Evolutionary conservation across 306 rosid genomes (phyloP), one percentile per base, ranked within the genome.

Genomic region (Acacia crassicarpa): DNA sequence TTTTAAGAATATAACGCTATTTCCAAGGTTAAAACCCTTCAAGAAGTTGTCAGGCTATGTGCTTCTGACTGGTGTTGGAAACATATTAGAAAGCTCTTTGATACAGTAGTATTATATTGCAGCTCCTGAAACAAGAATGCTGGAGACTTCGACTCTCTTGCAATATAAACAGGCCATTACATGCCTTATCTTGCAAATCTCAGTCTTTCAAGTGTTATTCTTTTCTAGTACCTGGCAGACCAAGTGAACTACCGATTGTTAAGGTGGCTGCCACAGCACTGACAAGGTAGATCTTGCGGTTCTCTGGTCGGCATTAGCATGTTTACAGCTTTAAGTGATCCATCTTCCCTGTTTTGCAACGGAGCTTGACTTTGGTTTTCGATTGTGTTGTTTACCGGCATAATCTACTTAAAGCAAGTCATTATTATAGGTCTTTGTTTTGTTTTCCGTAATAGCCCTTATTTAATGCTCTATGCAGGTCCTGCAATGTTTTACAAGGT

Each of bases 191-290:
- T 72, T 74, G 72, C 84, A 90, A 89, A 87, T 78, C 78, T 82
- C 81, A 83, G 77, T 81, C 85, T 74, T 87, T 93, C 78, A 90
- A 88, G 85, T 93, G 98, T 76, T 90, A 84, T 81, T 93, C 94
- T 77, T 84, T 83, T 82, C 66, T 85, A 67, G 82, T 79, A 68
- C 74, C 98, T 20, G 81, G 91, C 72, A 85, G 67, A 83, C 86
- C 85, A 49, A 77, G 82, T 84, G 86, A 76, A 51, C 81, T 86
- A 13, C 86, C 90, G 54, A 69, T 79, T 72, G 73, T 88, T 48
- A 88, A 91, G 85, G 83, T 85, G 74, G 93, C 85, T 80, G 66
- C 85, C 25, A 78, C 79, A 54, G 87, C 89, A 46, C 69, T 95
- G 86, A 78, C 86, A 46, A 90, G 97, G 98, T 94, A 81, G 78